Evolutionary conservation across 2,329 filamentous ascomycete species (phyloP).

Genomic region (Diplocarpon rosae): DNA sequence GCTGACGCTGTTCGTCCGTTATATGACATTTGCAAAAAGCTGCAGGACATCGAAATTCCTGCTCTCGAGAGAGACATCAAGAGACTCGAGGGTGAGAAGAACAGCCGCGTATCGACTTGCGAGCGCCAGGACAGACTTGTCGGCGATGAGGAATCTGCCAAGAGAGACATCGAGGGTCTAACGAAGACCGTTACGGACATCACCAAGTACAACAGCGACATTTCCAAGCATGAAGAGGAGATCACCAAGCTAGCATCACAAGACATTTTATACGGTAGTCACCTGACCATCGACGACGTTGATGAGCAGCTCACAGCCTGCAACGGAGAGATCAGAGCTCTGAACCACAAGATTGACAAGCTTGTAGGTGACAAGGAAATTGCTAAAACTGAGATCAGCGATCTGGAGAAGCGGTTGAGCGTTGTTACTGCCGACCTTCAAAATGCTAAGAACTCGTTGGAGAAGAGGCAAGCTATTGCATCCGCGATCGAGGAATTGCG

Average conservation of each 20-base stretch:
- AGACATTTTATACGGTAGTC: slow-evolving; percentile 54
- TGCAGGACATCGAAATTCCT: slow-evolving; percentile 60
- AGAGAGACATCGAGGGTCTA: slow-evolving; percentile 65
- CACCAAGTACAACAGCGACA: slow-evolving; percentile 58
- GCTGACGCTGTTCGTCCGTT: slow-evolving; percentile 53
- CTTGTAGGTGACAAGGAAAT: slow-evolving; percentile 62
- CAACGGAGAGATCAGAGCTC: slow-evolving; percentile 53
- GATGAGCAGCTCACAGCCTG: slow-evolving; percentile 61
- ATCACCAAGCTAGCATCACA: slow-evolving; percentile 66
- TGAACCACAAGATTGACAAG: slow-evolving; percentile 54
- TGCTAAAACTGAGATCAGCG: slow-evolving; percentile 53
- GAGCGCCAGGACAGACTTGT: slow-evolving; percentile 60
- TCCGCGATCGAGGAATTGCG: slow-evolving; percentile 64
- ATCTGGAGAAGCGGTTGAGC: slow-evolving; percentile 65
- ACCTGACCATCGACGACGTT: slow-evolving; percentile 71
- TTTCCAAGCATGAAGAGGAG: slow-evolving; percentile 58
- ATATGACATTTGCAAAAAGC: slow-evolving; percentile 63
- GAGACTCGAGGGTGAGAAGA: slow-evolving; percentile 49
- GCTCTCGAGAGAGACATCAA: slow-evolving; percentile 52
- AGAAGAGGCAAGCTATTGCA: slow-evolving; percentile 65
- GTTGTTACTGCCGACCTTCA: slow-evolving; percentile 65
- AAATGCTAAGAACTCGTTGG: slow-evolving; percentile 60
- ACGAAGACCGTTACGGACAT: slow-evolving; percentile 69
- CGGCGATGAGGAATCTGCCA: slow-evolving; percentile 50
- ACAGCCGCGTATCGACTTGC: slow-evolving; percentile 46